These are phyloP conservation scores for Alloteropsis angusta DNA, from an alignment of 202 grass and related monocot species.

Conservation along the genomic window DNA sequence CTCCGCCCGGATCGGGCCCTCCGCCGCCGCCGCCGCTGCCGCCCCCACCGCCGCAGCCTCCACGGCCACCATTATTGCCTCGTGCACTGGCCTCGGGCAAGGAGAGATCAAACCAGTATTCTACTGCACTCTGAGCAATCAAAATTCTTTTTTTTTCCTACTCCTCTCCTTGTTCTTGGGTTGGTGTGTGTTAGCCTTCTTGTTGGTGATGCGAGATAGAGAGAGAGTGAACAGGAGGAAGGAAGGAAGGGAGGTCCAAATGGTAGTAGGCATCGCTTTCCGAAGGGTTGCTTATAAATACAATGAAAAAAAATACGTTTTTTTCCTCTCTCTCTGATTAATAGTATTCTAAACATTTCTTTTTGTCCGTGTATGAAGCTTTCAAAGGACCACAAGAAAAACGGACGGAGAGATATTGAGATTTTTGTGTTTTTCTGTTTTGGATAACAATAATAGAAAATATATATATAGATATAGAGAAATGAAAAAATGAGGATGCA, in stretches of 20 bases:
- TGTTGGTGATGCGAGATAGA: background rate
- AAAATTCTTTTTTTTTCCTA: background rate
- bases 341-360: background rate
- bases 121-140: background rate
- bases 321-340: background rate
- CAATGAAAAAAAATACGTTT: background rate
- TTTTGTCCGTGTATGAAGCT: background rate
- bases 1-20: slow-evolving; percentile 32
- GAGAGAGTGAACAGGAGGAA: background rate
- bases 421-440: background rate
- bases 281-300: slow-evolving; percentile 19
- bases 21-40: slow-evolving; percentile 5
- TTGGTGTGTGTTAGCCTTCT: background rate
- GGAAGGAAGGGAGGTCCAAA: background rate
- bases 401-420: background rate
- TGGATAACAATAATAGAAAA: background rate
- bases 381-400: background rate
- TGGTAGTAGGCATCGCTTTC: slow-evolving; percentile 12
- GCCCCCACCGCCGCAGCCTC: slow-evolving; percentile 10
- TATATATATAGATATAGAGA: background rate
- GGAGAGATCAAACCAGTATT: slow-evolving; percentile 20
- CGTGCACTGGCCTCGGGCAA: background rate
- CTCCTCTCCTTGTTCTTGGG: background rate
- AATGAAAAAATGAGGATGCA: background rate
- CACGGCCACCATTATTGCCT: slow-evolving; percentile 44